These are phyloP conservation scores for Dactylellina cionopaga DNA, from an alignment of 2,329 filamentous ascomycete genomes.

Conservation along the genomic window DNA sequence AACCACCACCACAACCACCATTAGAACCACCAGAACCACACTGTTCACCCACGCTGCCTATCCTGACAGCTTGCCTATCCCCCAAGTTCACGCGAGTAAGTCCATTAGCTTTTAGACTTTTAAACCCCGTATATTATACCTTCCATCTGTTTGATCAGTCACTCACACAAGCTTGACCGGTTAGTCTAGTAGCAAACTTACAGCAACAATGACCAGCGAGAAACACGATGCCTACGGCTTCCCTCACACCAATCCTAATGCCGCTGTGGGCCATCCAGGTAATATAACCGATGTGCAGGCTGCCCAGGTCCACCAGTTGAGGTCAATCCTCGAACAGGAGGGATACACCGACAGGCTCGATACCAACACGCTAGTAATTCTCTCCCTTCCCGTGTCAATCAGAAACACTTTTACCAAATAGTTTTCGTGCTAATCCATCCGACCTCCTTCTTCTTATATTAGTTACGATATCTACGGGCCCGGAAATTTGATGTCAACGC, in stretches of 20 bases:
- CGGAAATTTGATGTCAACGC: conserved; percentile 91
- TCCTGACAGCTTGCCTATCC: background rate
- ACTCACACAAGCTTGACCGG: conserved; percentile 12
- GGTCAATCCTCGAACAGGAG: conserved; percentile 81
- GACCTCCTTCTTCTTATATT: conserved; percentile 1
- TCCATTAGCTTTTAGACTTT: background rate
- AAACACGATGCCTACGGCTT: conserved; percentile 98
- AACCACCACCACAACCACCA: background rate
- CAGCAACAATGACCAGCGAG: conserved; percentile 59
- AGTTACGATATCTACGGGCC: conserved; percentile 90
- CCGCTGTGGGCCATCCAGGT: conserved; percentile 79
- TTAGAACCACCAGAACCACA: background rate
- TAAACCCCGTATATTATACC: background rate
- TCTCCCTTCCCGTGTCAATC: background rate
- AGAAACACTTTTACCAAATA: conserved; percentile 33
- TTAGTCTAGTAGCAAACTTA: background rate
- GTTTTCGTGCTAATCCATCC: conserved; percentile 15
- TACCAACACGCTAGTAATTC: conserved; percentile 82
- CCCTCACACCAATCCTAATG: conserved; percentile 78
- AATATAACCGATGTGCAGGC: conserved; percentile 87
- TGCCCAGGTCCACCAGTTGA: conserved; percentile 86
- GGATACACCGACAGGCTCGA: conserved; percentile 87
- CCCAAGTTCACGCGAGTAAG: background rate
- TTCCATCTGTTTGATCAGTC: background rate
- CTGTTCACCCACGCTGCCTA: background rate